These are phyloP conservation scores for Rutstroemia sp. DNA, from an alignment of 2,329 filamentous ascomycete species.

Conservation along the genomic window DNA sequence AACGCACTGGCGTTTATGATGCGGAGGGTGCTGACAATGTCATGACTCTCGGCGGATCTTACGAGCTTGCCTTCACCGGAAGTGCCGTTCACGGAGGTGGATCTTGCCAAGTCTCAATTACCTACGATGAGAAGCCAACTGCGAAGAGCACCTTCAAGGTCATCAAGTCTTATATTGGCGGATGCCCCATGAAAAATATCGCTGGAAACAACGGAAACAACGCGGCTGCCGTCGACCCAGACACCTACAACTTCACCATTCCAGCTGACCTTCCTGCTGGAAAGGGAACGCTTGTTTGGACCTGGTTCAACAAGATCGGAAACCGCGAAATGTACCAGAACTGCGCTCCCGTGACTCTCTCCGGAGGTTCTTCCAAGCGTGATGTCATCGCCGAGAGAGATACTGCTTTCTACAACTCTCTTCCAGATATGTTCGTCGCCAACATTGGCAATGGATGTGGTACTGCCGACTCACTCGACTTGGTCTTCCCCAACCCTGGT, in stretches of 20 bases:
- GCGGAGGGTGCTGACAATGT: conserved; percentile 39
- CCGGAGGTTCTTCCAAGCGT: conserved; percentile 36
- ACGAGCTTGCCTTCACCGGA: conserved; percentile 60
- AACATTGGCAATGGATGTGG: conserved; percentile 55
- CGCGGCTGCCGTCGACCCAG: conserved; percentile 38
- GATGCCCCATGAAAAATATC: conserved; percentile 61
- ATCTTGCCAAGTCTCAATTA: conserved; percentile 83
- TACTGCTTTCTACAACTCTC: conserved; percentile 46
- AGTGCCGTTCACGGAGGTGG: conserved; percentile 81
- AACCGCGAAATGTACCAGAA: conserved; percentile 99
- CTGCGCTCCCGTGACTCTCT: conserved; percentile 69
- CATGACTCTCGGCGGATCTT: conserved; percentile 55
- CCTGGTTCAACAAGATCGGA: conserved; percentile 88
- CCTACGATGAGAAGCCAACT: conserved; percentile 65
- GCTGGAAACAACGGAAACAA: conserved; percentile 50
- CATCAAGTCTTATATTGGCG: conserved; percentile 80
- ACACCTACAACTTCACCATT: conserved; percentile 62
- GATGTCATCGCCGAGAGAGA: conserved; percentile 25
- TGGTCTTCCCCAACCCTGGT: conserved; percentile 64
- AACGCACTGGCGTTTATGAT: conserved; percentile 40
- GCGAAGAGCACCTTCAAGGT: conserved; percentile 72
- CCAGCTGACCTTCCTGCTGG: conserved; percentile 66
- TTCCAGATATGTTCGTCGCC: conserved; percentile 70
- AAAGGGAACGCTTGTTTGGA: conserved; percentile 79
- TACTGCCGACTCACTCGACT: conserved; percentile 47